Base-by-base conservation (phyloP, 495 filamentous ascomycete genomes). In the Mytilinidion resinicola region DNA sequence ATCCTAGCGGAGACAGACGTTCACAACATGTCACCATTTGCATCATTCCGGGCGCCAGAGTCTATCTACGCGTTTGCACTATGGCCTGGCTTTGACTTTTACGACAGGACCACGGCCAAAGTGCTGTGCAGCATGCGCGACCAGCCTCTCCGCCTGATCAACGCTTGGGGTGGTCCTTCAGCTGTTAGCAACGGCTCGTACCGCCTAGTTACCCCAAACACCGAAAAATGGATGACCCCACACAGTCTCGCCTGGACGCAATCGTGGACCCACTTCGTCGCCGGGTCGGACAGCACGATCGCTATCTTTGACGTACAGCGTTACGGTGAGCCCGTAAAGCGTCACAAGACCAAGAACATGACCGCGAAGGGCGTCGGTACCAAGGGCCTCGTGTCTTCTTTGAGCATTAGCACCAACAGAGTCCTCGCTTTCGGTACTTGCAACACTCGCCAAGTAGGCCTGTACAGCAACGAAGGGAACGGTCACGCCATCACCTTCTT, bases 361-460 rank as follows among this genome's bases (percentile, higher is more conserved):
- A 86, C 86, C 65, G 35, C 35, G n/a, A 42, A 39, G 15, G 85
- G 85, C 12, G 73, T 86, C 10, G 90, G 90, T 9, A 93, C 95
- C 84, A 88, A 87, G 58, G 93, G 93, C 1, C 84, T 87, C 42
- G 76, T 96, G 1, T 87, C 85, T 3, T 83, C 88, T 0, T 69
- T 98, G 39, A 70, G 69, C 8, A 59, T 80, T 38, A 79, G 74
- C 17, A 19, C 48, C 10, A 72, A 78, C 25, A 74, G 78, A 0
- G 74, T 95, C 2, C 72, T 96, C 3, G 91, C 89, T 2, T 91
- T 89, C 0, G 93, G 91, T 0, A 96, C 90, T 1, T n/a, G n/a
- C 2, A 88, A 88, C 70, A 86, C 84, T 6, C 72, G 92, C 12
- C 79, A 83, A 61, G 65, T 96, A 37, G 90, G 85, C 0, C 72